Evolutionary conservation across 1,139 yeast species (phyloP).

Genomic region (Yamadazyma aaseri): DNA sequence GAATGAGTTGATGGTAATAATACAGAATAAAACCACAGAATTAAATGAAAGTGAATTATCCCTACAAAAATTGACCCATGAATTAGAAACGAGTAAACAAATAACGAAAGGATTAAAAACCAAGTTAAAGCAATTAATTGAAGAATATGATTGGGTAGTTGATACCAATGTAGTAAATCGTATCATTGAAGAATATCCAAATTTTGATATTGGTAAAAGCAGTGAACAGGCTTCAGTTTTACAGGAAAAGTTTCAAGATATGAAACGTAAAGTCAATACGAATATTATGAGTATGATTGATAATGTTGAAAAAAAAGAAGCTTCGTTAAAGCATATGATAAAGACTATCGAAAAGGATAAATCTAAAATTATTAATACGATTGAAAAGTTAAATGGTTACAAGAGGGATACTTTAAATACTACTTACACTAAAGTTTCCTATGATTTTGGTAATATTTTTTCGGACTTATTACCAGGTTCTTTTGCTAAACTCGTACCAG

Average conservation of each 20-base stretch:
- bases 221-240: conserved; percentile 57
- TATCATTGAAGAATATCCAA: conserved; percentile 57
- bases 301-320: conserved; percentile 86
- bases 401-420: conserved; percentile 79
- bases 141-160: conserved; percentile 70
- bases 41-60: conserved; percentile 53
- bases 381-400: conserved; percentile 81
- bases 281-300: conserved; percentile 94
- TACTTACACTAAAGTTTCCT: conserved; percentile 83
- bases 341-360: conserved; percentile 89
- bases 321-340: conserved; percentile 75
- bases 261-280: conserved; percentile 82
- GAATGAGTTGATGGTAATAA: conserved; percentile 54
- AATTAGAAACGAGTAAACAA: conserved; percentile 55
- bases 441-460: conserved; percentile 91
- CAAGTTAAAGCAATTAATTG: conserved; percentile 48
- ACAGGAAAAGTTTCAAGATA: conserved; percentile 62
- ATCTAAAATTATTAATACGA: conserved; percentile 83
- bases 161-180: conserved; percentile 58
- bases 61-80: conserved; percentile 61
- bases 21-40: conserved; percentile 51
- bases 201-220: conserved; percentile 62
- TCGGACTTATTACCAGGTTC: conserved; percentile 87
- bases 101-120: conserved; percentile 41
- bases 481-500: conserved; percentile 84